Percentiles rank a stretch among this genome's conserved stretches.
These are phyloP conservation scores for Russula griseocarnosa DNA, from an alignment of 768 basidiomycete genomes.

Conservation along the genomic window DNA sequence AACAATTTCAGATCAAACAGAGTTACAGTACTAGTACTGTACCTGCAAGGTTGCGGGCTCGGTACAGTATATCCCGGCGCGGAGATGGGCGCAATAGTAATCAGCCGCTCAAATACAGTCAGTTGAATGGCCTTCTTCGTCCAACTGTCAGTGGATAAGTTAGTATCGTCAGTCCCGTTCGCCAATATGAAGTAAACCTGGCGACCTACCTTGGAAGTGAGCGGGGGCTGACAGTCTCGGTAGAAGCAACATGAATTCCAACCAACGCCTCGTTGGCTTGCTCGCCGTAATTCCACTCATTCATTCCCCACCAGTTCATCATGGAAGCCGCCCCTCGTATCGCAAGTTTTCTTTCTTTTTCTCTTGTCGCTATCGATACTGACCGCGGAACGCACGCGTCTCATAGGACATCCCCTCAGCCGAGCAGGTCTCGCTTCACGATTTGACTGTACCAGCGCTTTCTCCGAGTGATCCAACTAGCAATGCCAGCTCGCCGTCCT, in stretches of 20 bases:
- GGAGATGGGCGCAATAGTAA: too few species aligned
- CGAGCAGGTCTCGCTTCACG: conserved; percentile 24
- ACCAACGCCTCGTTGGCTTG: not conserved
- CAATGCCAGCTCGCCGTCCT: conserved; percentile 15
- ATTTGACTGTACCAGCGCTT: conserved; percentile 16
- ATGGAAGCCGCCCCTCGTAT: conserved; percentile 21
- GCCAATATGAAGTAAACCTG: too few species aligned
- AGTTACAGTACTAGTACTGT: too few species aligned
- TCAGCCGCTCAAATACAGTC: too few species aligned
- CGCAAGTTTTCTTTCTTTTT: not conserved
- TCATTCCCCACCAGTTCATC: not conserved
- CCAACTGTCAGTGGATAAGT: too few species aligned
- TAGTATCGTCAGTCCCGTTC: too few species aligned
- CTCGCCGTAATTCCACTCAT: not conserved
- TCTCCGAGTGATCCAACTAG: conserved; percentile 15
- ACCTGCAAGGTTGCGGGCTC: too few species aligned
- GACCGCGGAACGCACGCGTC: not conserved
- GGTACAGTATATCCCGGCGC: too few species aligned
- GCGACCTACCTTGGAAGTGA: too few species aligned
- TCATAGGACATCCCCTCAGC: conserved; percentile 16
- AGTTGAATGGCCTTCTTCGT: too few species aligned
- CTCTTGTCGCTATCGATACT: not conserved
- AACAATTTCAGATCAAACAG: too few species aligned
- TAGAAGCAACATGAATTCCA: conserved; percentile 3
- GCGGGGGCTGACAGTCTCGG: not conserved